Percentiles rank a stretch among this genome's conserved stretches.
phyloP scores from a whole-genome alignment of 139 green algal genomes.

The Chlorokybus atmophyticus region DNA sequence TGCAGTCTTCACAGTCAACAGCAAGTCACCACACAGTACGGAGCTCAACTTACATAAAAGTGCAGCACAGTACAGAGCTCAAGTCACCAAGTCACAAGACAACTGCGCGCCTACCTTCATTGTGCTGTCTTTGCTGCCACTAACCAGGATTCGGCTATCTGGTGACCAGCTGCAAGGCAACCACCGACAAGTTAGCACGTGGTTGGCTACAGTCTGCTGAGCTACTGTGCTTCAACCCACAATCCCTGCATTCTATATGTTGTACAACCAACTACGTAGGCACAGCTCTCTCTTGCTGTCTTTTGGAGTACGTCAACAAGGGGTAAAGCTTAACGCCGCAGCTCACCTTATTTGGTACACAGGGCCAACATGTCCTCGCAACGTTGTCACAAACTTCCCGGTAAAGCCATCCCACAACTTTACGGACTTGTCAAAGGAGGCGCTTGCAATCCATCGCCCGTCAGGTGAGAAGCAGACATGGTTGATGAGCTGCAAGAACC shows the following conservation, averaged over 20 bases:
- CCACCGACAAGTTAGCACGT: too few species aligned
- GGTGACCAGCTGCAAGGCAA: constrained; percentile 85
- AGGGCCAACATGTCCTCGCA: constrained; percentile 82
- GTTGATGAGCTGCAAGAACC: constrained; percentile 81
- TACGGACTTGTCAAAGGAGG: constrained; percentile 93
- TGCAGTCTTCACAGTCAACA: constrained; percentile 17
- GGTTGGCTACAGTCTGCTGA: too few species aligned
- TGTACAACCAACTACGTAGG: too few species aligned
- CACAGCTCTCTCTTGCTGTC: too few species aligned
- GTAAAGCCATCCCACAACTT: constrained; percentile 91
- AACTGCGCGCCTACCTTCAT: constrained; percentile 69
- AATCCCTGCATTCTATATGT: too few species aligned
- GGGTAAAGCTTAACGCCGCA: too few species aligned
- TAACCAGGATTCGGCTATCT: constrained; percentile 78
- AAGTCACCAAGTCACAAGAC: too few species aligned
- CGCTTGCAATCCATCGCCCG: constrained; percentile 73
- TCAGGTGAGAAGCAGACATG: constrained; percentile 93
- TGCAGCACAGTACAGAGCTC: neutral
- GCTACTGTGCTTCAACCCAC: too few species aligned
- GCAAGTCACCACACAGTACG: neutral
- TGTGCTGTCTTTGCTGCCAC: constrained; percentile 87
- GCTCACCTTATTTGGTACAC: constrained; percentile 74
- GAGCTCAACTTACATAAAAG: constrained; percentile 1
- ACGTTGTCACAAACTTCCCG: constrained; percentile 76
- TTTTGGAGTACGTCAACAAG: too few species aligned